Percentiles rank a stretch among this genome's conserved stretches.
Evolutionary conservation across 768 basidiomycete genomes (phyloP).

Genomic region (Neoboletus magnificus): DNA sequence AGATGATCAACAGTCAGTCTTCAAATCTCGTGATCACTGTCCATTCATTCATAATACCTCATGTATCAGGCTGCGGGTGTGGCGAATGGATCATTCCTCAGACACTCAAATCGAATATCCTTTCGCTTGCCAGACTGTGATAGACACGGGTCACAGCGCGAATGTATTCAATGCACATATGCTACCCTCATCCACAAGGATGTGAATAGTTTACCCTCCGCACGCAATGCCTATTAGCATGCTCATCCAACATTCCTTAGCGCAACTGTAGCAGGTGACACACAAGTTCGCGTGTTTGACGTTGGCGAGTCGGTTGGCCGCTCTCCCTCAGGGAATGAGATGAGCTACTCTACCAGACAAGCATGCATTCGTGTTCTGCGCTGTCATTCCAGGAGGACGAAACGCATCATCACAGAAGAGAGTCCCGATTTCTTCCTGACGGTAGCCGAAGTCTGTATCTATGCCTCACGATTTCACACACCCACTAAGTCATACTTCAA

Average conservation of each 20-base stretch:
- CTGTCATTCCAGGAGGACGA: constrained; percentile 73
- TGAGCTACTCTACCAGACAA: constrained; percentile 43
- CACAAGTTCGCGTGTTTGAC: constrained; percentile 77
- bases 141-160: constrained; percentile 72
- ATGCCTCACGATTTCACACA: background rate
- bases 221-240: constrained; percentile 1
- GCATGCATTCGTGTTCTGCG: constrained; percentile 52
- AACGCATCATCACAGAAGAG: constrained; percentile 76
- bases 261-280: constrained; percentile 72
- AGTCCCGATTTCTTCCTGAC: constrained; percentile 75
- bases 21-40: background rate
- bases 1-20: constrained; percentile 64
- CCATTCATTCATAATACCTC: constrained; percentile 2
- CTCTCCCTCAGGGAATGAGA: constrained; percentile 41
- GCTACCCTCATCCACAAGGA: constrained; percentile 73
- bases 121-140: constrained; percentile 62
- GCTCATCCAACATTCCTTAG: constrained; percentile 33
- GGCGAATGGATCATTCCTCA: constrained; percentile 54
- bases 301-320: constrained; percentile 43
- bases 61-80: constrained; percentile 62
- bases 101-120: constrained; percentile 51
- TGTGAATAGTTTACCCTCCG: constrained; percentile 47
- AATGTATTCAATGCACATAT: constrained; percentile 87
- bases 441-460: constrained; percentile 62
- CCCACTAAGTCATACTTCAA: constrained; percentile 22